Base-by-base conservation (phyloP, 2,329 filamentous ascomycete species). In the Arachnopeziza araneosa region DNA sequence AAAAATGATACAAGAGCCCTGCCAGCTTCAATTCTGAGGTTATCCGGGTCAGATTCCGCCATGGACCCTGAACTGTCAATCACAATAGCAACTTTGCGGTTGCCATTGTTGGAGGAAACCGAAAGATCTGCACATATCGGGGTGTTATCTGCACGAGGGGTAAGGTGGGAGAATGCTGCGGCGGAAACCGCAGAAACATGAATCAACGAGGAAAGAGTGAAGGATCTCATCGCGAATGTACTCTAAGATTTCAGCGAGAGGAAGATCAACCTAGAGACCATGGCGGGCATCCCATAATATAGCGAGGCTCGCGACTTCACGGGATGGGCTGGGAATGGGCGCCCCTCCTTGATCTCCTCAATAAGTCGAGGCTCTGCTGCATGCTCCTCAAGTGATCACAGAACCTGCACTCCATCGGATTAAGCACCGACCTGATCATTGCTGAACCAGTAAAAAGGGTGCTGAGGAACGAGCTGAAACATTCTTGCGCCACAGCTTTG, bases 61-160 rank as follows among this genome's bases (percentile, higher is more conserved):
- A 69, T 69, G 26, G 68, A 69, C 3, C 63, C 60, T 1, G 66
- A 67, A n/a, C 58, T 63, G 55, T 70, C 68, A 58, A 70, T 63
- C 9, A 69, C 68, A 32, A 70, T 66, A 52, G 60, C 68, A 14
- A 69, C 65, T 55, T 69, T 68, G 22, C 67, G 62, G 55, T 66
- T 59, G 48, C 67, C 68, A 62, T 67, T 64, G 36, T 44, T 44
- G 36, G 36, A 44, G 36, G 36, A 44, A 44, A 44, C 36, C 36
- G 6, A 14, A 44, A 44, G 36, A 44, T 44, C 36, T 19, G 36
- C 17, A 44, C 36, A 44, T 44, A 44, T 19, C 17, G 36, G 36
- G 36, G 36, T 14, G 10, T 14, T 44, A 12, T 44, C 36, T 14
- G 36, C 36, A 44, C 36, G 36, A 44, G 36, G 36, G 36, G 36